Evolutionary conservation across 1,284 basidiomycete genomes (phyloP), one percentile per base, ranked within the genome.

Genomic region (Fomitopsis pinicola): DNA sequence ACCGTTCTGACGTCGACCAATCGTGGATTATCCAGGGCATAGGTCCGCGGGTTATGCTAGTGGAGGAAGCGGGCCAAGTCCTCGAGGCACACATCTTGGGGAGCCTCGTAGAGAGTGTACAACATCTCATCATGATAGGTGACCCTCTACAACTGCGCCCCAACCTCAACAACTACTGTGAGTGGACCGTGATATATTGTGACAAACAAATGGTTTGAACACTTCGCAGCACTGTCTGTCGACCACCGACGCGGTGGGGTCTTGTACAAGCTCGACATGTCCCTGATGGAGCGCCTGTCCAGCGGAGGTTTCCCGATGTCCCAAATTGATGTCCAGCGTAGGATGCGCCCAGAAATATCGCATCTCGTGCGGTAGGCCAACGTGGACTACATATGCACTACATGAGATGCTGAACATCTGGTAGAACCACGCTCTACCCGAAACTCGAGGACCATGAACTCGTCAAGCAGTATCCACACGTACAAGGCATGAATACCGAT

Each of bases 31-130:
- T 33, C 2, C 61, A 89, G 69, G 53, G 71, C 44, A 68, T 75
- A 38, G 65, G 60, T 7, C 75, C 75, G 6, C 64, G 78, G 44
- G 80, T 76, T 1, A 36, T 69, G 3, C 60, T 69, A 36, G 64
- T 71, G 0, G 65, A 70, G 42, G 90, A 92, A 69, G 89, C 89
- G 0, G 90, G 90, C 0, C 89, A 92, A 74, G 88, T 92, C 0
- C 77, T 91, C 15, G 90, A 92, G 72, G 84, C 89, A 2, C 89
- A 92, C 66, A 76, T 89, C 12, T 69, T 91, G 0, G 82, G 81
- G 1, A 81, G 78, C 53, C 77, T 90, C 1, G 85, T 88, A 3
- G 83, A 82, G 0, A 65, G 61, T 19, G 63, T 69, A 4, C 66
- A 70, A 48, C 68, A 71, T 42, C 48, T 72, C 42, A 55, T 73